Conservation (phyloP, 2,329 filamentous ascomycete genomes). For the Calycina herbarum region DNA sequence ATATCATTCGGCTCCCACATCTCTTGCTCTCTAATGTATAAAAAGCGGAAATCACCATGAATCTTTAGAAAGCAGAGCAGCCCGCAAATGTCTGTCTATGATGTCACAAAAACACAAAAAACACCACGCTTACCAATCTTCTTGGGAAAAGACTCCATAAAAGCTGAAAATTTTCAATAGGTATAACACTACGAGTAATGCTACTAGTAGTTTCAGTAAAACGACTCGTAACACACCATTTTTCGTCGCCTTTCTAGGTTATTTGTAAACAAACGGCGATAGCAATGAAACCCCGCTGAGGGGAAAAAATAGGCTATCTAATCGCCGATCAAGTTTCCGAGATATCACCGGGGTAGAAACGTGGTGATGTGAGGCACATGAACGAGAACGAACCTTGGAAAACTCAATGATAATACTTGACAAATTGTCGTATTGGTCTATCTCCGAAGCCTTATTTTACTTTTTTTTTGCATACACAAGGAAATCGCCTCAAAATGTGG, state of each 20-base stretch:
- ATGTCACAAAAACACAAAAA: neutral
- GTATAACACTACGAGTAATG: neutral
- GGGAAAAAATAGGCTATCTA: conserved; percentile 10
- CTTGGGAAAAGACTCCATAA: neutral
- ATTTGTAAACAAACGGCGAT: neutral
- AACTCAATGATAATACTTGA: neutral
- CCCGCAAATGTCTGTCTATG: neutral
- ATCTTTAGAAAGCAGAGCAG: neutral
- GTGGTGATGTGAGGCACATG: neutral
- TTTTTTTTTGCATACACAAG: neutral
- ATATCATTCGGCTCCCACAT: neutral
- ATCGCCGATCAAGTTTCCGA: conserved; percentile 8
- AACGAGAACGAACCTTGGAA: too few relatives aligned
- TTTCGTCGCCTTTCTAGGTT: neutral
- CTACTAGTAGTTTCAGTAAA: neutral
- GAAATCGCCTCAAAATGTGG: conserved; percentile 7
- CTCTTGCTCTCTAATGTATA: neutral
- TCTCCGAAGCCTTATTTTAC: conserved; percentile 13
- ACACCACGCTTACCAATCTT: neutral
- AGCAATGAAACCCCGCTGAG: neutral
- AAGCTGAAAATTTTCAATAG: neutral
- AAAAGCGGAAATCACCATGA: neutral
- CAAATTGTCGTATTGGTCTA: conserved; percentile 14
- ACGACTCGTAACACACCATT: neutral
- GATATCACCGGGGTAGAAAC: conserved; percentile 3